phyloP scores from a whole-genome alignment of 2,329 filamentous ascomycete species.

The Fusarium sp. region DNA sequence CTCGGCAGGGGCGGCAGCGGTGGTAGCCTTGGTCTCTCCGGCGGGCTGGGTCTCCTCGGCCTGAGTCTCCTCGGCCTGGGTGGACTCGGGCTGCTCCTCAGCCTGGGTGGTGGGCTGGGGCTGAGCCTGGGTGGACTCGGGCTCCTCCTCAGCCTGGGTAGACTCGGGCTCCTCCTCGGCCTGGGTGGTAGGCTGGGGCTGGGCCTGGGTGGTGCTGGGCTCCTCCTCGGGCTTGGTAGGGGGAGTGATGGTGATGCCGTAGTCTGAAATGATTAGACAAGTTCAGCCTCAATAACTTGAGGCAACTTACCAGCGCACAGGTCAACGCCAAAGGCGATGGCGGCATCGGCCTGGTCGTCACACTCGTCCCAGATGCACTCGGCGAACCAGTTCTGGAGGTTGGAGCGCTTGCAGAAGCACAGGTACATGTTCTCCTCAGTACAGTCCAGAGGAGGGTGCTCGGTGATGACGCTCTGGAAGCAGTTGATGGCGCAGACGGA shows the following conservation, averaged over 20 bases:
- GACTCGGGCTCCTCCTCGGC: neutral
- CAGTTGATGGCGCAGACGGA: slow-evolving; percentile 28
- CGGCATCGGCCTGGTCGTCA: slow-evolving; percentile 15
- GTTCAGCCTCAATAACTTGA: neutral
- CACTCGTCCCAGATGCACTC: slow-evolving; percentile 38
- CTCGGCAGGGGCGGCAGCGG: neutral
- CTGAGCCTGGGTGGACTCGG: neutral
- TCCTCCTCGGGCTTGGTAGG: neutral
- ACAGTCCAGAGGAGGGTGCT: slow-evolving; percentile 43
- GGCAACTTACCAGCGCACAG: neutral
- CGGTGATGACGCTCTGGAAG: slow-evolving; percentile 43
- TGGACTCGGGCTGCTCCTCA: neutral
- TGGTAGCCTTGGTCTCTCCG: neutral
- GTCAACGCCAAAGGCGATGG: neutral
- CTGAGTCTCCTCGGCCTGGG: neutral
- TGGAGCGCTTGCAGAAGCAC: slow-evolving; percentile 44
- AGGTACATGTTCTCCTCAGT: slow-evolving; percentile 46
- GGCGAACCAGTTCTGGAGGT: slow-evolving; percentile 41
- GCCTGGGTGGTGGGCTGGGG: neutral
- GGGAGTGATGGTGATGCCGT: neutral
- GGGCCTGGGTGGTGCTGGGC: neutral
- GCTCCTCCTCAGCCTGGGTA: neutral
- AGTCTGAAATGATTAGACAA: neutral
- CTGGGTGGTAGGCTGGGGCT: neutral
- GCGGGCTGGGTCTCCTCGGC: neutral